Percentiles rank a stretch among this genome's conserved stretches.
These are phyloP conservation scores for Rhodomyrtus psidioides DNA, from an alignment of 441 rosid genomes.

Conservation along the genomic window DNA sequence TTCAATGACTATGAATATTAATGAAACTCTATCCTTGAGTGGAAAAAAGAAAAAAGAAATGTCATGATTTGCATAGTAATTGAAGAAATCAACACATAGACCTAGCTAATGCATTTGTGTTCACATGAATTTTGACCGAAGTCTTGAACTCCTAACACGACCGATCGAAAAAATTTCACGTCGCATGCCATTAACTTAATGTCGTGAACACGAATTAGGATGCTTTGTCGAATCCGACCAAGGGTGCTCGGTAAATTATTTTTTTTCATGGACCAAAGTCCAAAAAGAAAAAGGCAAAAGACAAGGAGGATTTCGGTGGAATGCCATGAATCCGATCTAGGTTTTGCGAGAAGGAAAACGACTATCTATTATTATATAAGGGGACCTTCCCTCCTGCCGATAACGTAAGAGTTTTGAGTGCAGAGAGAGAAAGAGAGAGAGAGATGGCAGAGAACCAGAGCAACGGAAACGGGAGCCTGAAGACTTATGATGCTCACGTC, in stretches of 20 bases:
- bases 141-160: not conserved
- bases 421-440: not conserved
- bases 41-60: not conserved
- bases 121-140: not conserved
- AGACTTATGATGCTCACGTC: not conserved
- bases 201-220: not conserved
- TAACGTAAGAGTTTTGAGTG: not conserved
- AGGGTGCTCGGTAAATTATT: not conserved
- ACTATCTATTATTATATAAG: not conserved
- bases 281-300: not conserved
- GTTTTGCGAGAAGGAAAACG: not conserved
- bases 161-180: not conserved
- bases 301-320: not conserved
- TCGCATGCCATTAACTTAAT: not conserved
- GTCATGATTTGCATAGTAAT: not conserved
- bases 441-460: constrained; percentile 14
- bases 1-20: not conserved
- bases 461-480: constrained; percentile 14
- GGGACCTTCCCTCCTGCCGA: not conserved
- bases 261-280: not conserved
- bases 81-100: not conserved
- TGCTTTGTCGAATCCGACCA: not conserved
- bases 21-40: not conserved
- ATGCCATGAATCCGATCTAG: not conserved
- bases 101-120: not conserved